Base-by-base conservation (phyloP, 345 rosid genomes). In the Carallia pectinifolia region DNA sequence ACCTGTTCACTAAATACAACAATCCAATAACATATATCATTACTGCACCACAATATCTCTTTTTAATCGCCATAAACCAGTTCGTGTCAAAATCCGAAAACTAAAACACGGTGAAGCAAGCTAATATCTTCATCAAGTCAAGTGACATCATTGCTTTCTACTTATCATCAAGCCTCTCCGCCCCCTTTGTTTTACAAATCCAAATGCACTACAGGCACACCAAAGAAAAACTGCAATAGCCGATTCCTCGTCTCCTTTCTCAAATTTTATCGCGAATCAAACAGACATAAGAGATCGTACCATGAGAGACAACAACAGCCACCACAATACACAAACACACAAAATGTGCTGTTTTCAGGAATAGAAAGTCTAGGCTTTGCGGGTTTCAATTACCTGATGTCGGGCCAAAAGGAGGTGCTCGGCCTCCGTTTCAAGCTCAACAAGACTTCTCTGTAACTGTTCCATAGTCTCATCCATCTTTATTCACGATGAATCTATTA, bases 381-480 rank as follows among this genome's bases (percentile, higher is more conserved):
- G 31, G 38, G 5, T 44, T 10, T 4, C 7, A 72, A 54, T 53
- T 54, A 91, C 97, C 91, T 89, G 86, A 65, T 77, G 76, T 19
- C 89, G 82, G 58, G 82, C 89, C 48, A 91, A 66, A 10, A 88
- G 85, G 53, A 90, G 84, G 60, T 81, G 83, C 76, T 94, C 92
- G 6, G 89, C 98, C 77, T 89, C 93, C 17, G 79, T 80, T 85
- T 90, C 98, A 60, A 88, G 82, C 78, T 85, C 86, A 7, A 78
- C 69, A 70, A 87, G 77, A 30, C 62, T 62, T 38, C 77, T 80
- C 69, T 82, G 85, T 53, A 87, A 75, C 47, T 72, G 85, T 78
- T 77, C 83, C 83, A 85, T 77, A 27, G 73, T 78, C 59, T 83
- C 85, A 19, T 86, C 96, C 97, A 93, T 93, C 33, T 53, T 37